These are phyloP conservation scores for Daldinia sp. DNA, from an alignment of 2,329 filamentous ascomycete species.

Conservation along the genomic window DNA sequence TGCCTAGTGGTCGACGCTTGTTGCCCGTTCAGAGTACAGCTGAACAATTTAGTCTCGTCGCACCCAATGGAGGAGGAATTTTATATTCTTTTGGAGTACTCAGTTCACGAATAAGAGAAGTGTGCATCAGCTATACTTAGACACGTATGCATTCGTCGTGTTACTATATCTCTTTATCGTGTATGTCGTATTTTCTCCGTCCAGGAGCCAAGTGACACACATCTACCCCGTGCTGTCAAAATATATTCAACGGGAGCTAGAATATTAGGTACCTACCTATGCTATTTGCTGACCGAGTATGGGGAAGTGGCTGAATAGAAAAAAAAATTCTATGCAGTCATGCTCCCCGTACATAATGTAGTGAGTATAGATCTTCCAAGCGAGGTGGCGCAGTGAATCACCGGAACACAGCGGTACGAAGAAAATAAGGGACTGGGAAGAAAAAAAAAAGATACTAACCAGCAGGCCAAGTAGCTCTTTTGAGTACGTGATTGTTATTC, in stretches of 20 bases:
- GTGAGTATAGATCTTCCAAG: not conserved
- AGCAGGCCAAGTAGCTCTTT: conserved; percentile 22
- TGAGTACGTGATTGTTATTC: not conserved
- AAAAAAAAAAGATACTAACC: conserved; percentile 15
- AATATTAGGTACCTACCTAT: not conserved
- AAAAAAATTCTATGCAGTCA: conserved; percentile 30
- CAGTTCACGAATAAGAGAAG: conserved; percentile 4
- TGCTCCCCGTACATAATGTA: conserved; percentile 8
- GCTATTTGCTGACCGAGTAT: conserved; percentile 23
- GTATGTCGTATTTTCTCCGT: not conserved
- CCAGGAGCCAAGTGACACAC: not conserved
- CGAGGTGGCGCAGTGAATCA: conserved; percentile 31
- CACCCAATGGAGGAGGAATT: conserved; percentile 5
- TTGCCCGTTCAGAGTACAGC: conserved; percentile 6
- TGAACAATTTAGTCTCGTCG: conserved; percentile 1
- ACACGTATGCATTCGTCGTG: not conserved
- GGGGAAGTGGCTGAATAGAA: conserved; percentile 18
- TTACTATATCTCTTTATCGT: conserved; percentile 11
- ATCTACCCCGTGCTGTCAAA: too few relatives aligned
- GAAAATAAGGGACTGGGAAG: not conserved
- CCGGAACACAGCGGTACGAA: conserved; percentile 1
- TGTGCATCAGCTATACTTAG: too few relatives aligned
- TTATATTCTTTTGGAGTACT: conserved; percentile 7
- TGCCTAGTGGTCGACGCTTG: conserved; percentile 2
- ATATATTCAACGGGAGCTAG: conserved; percentile 16